Evolutionary conservation across 257 asterid species (phyloP).

Genomic region (Nicotiana tomentosiformis): DNA sequence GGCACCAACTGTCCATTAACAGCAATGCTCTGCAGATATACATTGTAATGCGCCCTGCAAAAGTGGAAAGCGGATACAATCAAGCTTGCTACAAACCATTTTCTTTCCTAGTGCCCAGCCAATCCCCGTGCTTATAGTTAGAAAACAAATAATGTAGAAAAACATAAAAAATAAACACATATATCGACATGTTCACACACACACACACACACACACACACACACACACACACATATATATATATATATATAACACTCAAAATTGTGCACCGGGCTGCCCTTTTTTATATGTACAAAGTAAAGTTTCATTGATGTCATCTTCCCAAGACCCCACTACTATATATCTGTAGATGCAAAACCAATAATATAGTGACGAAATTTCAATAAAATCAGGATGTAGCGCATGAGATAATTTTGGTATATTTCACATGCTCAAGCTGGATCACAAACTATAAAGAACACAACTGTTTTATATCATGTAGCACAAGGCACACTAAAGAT

Average conservation of each 20-base stretch:
- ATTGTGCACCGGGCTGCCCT: too few relatives aligned
- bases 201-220: too few relatives aligned
- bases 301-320: background rate
- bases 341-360: background rate
- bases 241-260: too few relatives aligned
- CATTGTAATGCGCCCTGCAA: slow-evolving; percentile 81
- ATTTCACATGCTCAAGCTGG: background rate
- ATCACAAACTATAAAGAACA: background rate
- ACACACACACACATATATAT: too few relatives aligned
- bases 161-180: background rate
- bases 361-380: background rate
- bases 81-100: background rate
- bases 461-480: background rate
- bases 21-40: slow-evolving; percentile 70
- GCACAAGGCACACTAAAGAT: background rate
- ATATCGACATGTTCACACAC: too few relatives aligned
- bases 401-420: background rate
- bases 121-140: background rate
- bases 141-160: background rate
- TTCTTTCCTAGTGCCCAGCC: background rate
- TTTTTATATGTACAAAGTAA: background rate
- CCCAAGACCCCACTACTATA: background rate
- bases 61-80: background rate
- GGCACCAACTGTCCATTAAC: slow-evolving; percentile 68
- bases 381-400: background rate